phyloP scores from a whole-genome alignment of 2,329 filamentous ascomycete species.

The Fusarium liriodendri region DNA sequence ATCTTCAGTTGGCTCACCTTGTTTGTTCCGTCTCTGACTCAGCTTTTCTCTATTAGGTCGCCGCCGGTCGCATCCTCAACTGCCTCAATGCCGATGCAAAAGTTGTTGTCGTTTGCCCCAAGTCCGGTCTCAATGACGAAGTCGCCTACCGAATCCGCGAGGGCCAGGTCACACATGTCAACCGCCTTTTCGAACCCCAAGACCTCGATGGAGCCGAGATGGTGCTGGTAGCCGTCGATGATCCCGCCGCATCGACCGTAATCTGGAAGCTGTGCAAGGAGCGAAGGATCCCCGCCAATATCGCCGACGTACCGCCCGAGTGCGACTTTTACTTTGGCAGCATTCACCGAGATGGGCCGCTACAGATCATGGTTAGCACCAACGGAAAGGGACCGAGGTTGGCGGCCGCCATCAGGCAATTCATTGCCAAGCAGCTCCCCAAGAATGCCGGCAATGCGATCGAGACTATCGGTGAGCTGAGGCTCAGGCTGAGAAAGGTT shows the following conservation, averaged over 20 bases:
- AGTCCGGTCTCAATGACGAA: slow-evolving; percentile 85
- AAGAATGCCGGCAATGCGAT: slow-evolving; percentile 87
- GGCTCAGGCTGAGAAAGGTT: slow-evolving; percentile 80
- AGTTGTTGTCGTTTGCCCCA: slow-evolving; percentile 86
- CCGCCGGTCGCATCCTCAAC: slow-evolving; percentile 92
- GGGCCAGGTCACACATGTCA: slow-evolving; percentile 81
- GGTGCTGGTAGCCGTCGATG: slow-evolving; percentile 94
- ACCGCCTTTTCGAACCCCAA: slow-evolving; percentile 85
- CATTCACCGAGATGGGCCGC: slow-evolving; percentile 91
- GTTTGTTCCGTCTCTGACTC: neutral
- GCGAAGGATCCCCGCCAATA: slow-evolving; percentile 87
- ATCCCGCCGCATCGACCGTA: slow-evolving; percentile 86
- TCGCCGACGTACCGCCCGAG: slow-evolving; percentile 95
- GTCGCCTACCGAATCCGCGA: slow-evolving; percentile 83
- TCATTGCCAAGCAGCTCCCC: slow-evolving; percentile 83
- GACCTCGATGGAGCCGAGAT: slow-evolving; percentile 87
- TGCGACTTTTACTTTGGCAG: slow-evolving; percentile 99
- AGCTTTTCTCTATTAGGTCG: slow-evolving; percentile 73
- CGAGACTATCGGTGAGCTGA: slow-evolving; percentile 81
- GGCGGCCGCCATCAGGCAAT: slow-evolving; percentile 84
- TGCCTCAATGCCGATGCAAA: slow-evolving; percentile 94
- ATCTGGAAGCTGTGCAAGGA: slow-evolving; percentile 97
- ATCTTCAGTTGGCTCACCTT: neutral
- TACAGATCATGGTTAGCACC: slow-evolving; percentile 99
- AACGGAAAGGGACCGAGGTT: slow-evolving; percentile 96